phyloP scores from a whole-genome alignment of 2,329 filamentous ascomycete species.

The Penicillium sp. region DNA sequence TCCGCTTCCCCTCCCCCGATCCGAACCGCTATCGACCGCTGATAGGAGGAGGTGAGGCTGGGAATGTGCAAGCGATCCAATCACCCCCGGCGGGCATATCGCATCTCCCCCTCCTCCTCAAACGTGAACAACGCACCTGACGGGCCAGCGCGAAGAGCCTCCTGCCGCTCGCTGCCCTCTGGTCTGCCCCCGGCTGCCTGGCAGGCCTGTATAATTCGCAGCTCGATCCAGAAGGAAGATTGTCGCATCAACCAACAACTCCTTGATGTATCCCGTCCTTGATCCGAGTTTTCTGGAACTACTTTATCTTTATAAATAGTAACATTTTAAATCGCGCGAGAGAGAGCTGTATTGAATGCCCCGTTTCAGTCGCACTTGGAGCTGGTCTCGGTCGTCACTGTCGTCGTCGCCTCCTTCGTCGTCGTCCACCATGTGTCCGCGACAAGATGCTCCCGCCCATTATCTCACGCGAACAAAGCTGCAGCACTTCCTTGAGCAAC shows the following conservation, averaged over 20 bases:
- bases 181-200: background rate
- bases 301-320: constrained; percentile 12
- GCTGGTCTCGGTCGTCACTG: constrained; percentile 7
- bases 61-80: constrained; percentile 12
- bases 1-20: background rate
- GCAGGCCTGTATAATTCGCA: constrained; percentile 9
- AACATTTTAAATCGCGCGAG: background rate
- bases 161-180: background rate
- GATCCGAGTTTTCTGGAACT: background rate
- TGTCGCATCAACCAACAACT: background rate
- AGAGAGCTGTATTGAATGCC: constrained; percentile 2
- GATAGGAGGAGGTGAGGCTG: constrained; percentile 6
- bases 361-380: constrained; percentile 10
- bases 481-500: constrained; percentile 24
- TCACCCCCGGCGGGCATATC: background rate
- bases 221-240: constrained; percentile 3
- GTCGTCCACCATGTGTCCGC: constrained; percentile 1
- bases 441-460: constrained; percentile 21
- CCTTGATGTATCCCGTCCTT: background rate
- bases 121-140: constrained; percentile 4
- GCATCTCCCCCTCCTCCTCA: background rate
- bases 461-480: constrained; percentile 26
- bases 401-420: constrained; percentile 10
- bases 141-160: constrained; percentile 12
- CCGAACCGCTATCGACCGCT: background rate